Conservation (phyloP, 306 rosid species). For the Argentina anserina region DNA sequence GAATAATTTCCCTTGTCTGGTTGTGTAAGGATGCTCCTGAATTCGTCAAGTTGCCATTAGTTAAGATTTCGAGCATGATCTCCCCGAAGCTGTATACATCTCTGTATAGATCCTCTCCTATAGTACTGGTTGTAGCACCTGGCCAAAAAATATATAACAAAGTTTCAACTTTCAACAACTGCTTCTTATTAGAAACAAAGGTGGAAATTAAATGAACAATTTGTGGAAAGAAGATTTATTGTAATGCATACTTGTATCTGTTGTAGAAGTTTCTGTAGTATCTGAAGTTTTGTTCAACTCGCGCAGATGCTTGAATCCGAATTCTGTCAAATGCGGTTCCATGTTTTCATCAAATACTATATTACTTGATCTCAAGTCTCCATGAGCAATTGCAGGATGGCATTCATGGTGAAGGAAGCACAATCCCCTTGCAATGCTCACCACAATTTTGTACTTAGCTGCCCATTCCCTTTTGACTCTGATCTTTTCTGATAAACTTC, state of each 20-base stretch:
- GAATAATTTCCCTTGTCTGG: conserved; percentile 53
- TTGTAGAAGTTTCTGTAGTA: conserved; percentile 31
- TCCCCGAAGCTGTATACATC: conserved; percentile 76
- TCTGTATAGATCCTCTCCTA: conserved; percentile 59
- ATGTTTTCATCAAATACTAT: conserved; percentile 80
- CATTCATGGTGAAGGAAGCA: conserved; percentile 88
- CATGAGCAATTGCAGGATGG: conserved; percentile 78
- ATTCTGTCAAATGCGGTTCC: conserved; percentile 85
- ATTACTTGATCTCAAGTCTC: conserved; percentile 73
- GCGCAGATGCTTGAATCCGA: conserved; percentile 60
- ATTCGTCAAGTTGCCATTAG: conserved; percentile 51
- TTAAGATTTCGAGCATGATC: conserved; percentile 60
- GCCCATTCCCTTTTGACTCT: conserved; percentile 61
- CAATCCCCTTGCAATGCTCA: conserved; percentile 74
- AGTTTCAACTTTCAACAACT: not conserved
- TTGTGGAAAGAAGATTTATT: not conserved
- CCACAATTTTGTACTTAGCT: conserved; percentile 56
- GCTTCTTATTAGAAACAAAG: conserved; percentile 7
- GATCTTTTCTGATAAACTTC: conserved; percentile 70
- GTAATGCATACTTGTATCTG: conserved; percentile 58
- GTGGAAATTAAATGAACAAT: not conserved
- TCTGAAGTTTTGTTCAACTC: conserved; percentile 46
- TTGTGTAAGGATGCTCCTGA: conserved; percentile 49
- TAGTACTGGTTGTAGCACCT: conserved; percentile 47
- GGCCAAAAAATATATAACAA: conserved; percentile 18